Evolutionary conservation across 2,329 filamentous ascomycete species (phyloP).

Genomic region (Ophiostoma tasmaniense): DNA sequence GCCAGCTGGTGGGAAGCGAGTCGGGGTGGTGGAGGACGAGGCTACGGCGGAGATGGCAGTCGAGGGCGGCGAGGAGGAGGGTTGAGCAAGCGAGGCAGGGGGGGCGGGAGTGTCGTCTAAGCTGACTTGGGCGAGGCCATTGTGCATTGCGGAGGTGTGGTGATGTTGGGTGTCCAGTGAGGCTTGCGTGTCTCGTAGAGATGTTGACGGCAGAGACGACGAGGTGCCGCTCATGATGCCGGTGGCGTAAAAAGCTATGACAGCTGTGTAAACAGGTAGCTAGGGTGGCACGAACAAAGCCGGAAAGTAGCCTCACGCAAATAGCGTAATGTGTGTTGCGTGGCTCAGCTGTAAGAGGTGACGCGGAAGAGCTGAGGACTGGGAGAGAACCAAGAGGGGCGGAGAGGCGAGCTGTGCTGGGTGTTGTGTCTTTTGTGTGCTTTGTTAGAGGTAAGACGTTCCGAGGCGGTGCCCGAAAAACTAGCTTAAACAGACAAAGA

Average conservation of each 20-base stretch:
- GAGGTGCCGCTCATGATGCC: slow-evolving; percentile 11
- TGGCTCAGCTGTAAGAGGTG: not conserved
- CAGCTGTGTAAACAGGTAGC: not conserved
- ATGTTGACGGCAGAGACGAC: not conserved
- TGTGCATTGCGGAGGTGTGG: not conserved
- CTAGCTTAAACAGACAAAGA: not conserved
- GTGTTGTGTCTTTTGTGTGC: not conserved
- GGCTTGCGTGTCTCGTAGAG: not conserved
- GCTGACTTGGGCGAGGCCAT: not conserved
- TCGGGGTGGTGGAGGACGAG: slow-evolving; percentile 1
- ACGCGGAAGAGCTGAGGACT: not conserved
- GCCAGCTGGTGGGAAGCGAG: slow-evolving; percentile 4
- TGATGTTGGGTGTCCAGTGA: not conserved
- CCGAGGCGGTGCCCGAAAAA: not conserved
- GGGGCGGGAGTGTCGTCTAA: not conserved
- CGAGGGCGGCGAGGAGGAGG: not conserved
- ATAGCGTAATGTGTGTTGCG: not conserved
- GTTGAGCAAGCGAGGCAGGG: not conserved
- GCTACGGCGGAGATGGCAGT: not conserved
- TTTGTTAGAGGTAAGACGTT: not conserved
- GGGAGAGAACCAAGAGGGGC: not conserved
- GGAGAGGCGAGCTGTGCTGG: not conserved
- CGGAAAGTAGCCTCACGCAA: not conserved
- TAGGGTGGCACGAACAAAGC: not conserved
- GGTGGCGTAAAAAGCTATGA: not conserved